Base-by-base conservation (phyloP, 140 eudicot genomes). In the Ambrosia hybrid region DNA sequence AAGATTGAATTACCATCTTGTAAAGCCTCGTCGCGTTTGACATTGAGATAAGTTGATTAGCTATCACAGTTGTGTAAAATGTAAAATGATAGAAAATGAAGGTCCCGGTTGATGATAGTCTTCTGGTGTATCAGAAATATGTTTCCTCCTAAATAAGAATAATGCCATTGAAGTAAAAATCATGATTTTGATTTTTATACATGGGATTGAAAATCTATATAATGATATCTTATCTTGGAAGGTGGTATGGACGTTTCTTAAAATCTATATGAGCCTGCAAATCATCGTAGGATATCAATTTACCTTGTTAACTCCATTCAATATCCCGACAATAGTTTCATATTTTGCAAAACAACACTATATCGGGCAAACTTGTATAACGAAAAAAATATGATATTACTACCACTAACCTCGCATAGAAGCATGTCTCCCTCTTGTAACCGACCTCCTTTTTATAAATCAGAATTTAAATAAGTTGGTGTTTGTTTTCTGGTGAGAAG, bases 361-460 rank as follows among this genome's bases (percentile, higher is more conserved):
- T n/a, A n/a, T n/a, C 43, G 1, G 16, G 2, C 16, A 62, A n/a
- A n/a, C n/a, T n/a, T n/a, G n/a, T n/a, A n/a, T n/a, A n/a, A n/a
- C n/a, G n/a, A n/a, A n/a, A n/a, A 67, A 67, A 57, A 33, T 52
- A 62, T 16, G 1, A 71, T 41, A 17, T 3, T 41, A 12, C 60
- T 59, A 45, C 61, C 61, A 73, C 9, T 67, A 39, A 91, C 97
- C 95, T 92, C 96, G 67, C 98, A 92, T 74, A 92, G 64, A 53
- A 89, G 89, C 95, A 92, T 72, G 76, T 92, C 98, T 82, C n/a
- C n/a, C n/a, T n/a, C n/a, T n/a, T n/a, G n/a, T n/a, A n/a, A n/a
- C n/a, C n/a, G n/a, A n/a, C n/a, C 98, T 33, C 98, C 96, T 78
- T 89, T 92, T 77, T 89, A 89, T 85, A 92, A 92, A 87, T 89